Percentiles rank a stretch among this genome's conserved stretches.
phyloP scores from a whole-genome alignment of 2,329 filamentous ascomycete genomes.

The Hypoxylon sp. region DNA sequence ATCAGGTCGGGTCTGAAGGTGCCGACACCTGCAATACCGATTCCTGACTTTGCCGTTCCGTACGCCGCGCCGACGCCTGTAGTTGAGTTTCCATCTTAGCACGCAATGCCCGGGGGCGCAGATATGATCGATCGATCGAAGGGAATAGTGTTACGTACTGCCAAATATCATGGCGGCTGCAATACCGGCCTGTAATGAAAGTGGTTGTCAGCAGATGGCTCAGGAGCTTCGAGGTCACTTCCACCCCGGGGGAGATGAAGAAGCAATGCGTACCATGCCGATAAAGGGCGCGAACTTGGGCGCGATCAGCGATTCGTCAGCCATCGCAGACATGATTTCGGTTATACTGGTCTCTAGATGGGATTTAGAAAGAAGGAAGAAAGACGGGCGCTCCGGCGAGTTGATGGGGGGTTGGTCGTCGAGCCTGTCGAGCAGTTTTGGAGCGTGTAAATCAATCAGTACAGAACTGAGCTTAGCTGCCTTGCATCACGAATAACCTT shows the following conservation, averaged over 20 bases:
- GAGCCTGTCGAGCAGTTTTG: conserved; percentile 22
- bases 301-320: conserved; percentile 65
- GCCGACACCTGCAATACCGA: conserved; percentile 85
- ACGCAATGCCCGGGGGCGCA: background rate
- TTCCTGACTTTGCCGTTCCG: conserved; percentile 87
- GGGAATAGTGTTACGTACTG: conserved; percentile 64
- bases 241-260: background rate
- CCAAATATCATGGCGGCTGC: conserved; percentile 84
- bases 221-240: background rate
- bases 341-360: background rate
- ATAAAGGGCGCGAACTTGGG: conserved; percentile 89
- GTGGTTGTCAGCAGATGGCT: conserved; percentile 23
- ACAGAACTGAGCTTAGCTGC: conserved; percentile 20
- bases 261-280: conserved; percentile 73
- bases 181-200: conserved; percentile 70
- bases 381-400: conserved; percentile 7
- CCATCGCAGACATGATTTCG: conserved; percentile 51
- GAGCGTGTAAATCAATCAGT: conserved; percentile 5
- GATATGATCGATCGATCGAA: conserved; percentile 13
- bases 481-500: conserved; percentile 21
- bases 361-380: background rate
- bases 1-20: conserved; percentile 87
- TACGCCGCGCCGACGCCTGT: conserved; percentile 77
- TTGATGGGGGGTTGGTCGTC: conserved; percentile 15
- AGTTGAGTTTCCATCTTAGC: conserved; percentile 37